These are phyloP conservation scores for Aspergillaceae sp. DNA, from an alignment of 2,329 filamentous ascomycete species.

Conservation along the genomic window DNA sequence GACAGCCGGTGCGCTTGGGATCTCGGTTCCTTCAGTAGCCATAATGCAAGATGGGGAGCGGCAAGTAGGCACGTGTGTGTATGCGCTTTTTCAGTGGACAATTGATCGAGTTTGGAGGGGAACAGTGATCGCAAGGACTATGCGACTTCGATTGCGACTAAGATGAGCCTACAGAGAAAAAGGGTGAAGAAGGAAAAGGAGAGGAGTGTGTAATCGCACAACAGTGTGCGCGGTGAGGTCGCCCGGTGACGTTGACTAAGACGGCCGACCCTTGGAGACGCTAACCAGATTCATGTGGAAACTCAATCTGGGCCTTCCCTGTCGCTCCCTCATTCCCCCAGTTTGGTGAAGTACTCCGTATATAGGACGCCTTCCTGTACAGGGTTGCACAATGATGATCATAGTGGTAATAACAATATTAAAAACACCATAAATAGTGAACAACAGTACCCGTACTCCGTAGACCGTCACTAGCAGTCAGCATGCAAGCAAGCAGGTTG, in stretches of 20 bases:
- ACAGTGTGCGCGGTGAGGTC: slow-evolving; percentile 20
- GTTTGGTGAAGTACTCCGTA: too few relatives aligned
- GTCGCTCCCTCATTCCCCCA: too few relatives aligned
- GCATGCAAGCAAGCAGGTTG: background rate
- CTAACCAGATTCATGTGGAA: slow-evolving; percentile 17
- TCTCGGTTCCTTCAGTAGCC: slow-evolving; percentile 14
- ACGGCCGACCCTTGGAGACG: slow-evolving; percentile 9
- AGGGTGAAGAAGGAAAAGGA: slow-evolving; percentile 1
- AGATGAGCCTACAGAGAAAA: slow-evolving; percentile 4
- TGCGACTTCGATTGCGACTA: slow-evolving; percentile 9
- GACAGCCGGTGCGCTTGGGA: slow-evolving; percentile 7
- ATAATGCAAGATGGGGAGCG: slow-evolving; percentile 17
- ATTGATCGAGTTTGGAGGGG: background rate
- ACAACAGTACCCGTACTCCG: background rate
- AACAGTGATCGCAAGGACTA: slow-evolving; percentile 7
- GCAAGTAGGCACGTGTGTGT: slow-evolving; percentile 5
- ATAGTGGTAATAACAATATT: too few relatives aligned
- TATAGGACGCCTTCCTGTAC: too few relatives aligned
- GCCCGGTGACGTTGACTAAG: slow-evolving; percentile 29
- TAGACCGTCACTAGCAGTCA: too few relatives aligned
- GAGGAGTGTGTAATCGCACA: slow-evolving; percentile 9
- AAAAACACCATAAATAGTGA: background rate
- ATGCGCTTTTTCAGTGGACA: background rate
- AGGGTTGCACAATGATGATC: too few relatives aligned
- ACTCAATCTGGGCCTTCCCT: slow-evolving; percentile 13